Conservation (phyloP, 2,329 filamentous ascomycete genomes). For the Hypoxylon sp. region DNA sequence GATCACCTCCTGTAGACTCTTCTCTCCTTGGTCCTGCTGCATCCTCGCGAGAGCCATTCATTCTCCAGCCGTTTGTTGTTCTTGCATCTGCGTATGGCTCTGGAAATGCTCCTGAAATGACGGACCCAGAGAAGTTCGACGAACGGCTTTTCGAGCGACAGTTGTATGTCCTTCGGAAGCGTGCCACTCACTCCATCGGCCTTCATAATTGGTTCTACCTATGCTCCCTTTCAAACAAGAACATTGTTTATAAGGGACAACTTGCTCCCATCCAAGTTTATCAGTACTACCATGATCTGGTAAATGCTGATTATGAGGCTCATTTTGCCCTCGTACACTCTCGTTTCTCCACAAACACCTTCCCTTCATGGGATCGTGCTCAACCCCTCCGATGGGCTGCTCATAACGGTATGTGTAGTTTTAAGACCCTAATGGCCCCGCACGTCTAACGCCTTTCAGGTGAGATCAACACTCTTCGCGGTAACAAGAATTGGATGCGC, state of each 20-base stretch:
- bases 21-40: conserved; percentile 93
- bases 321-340: conserved; percentile 98
- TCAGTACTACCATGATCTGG: conserved; percentile 96
- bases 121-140: conserved; percentile 85
- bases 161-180: conserved; percentile 94
- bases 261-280: conserved; percentile 95
- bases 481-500: conserved; percentile 99
- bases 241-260: conserved; percentile 99
- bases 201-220: conserved; percentile 99
- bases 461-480: conserved; percentile 96
- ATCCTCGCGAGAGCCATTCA: conserved; percentile 92
- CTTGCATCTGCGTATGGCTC: conserved; percentile 85
- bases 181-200: conserved; percentile 92
- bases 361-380: conserved; percentile 97
- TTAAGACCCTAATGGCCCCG: conserved; percentile 12
- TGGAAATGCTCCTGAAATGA: conserved; percentile 81
- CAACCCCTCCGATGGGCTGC: conserved; percentile 97
- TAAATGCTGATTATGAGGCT: conserved; percentile 96
- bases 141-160: conserved; percentile 90
- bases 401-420: conserved; percentile 79
- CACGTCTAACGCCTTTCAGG: conserved; percentile 55
- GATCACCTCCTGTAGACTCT: conserved; percentile 94
- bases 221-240: conserved; percentile 96
- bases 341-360: conserved; percentile 97
- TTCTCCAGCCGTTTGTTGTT: conserved; percentile 95